These are phyloP conservation scores for Paracamarosporium sp. DNA, from an alignment of 2,329 filamentous ascomycete genomes.

Conservation along the genomic window DNA sequence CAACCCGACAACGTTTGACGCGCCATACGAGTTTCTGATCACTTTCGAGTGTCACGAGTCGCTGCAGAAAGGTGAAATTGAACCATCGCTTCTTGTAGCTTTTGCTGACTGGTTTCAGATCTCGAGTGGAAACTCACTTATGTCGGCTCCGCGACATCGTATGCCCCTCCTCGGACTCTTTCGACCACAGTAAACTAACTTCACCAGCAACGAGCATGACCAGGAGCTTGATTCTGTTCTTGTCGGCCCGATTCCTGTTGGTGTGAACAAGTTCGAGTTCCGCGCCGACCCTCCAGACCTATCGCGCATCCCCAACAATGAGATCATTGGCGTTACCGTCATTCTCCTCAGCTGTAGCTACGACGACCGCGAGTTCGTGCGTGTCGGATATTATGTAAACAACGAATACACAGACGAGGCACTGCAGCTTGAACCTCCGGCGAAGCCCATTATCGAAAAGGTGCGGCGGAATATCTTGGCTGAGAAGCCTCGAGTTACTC, in stretches of 20 bases:
- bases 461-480: conserved; percentile 91
- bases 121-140: conserved; percentile 99
- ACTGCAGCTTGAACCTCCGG: conserved; percentile 84
- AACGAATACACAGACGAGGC: conserved; percentile 97
- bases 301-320: conserved; percentile 87
- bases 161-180: conserved; percentile 38
- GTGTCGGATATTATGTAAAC: conserved; percentile 99
- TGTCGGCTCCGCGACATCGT: conserved; percentile 97
- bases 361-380: conserved; percentile 94
- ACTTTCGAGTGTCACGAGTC: conserved; percentile 97
- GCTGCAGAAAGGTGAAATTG: conserved; percentile 79
- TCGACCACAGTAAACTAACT: conserved; percentile 14
- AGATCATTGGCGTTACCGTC: conserved; percentile 96
- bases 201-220: conserved; percentile 84
- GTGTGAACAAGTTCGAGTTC: conserved; percentile 98
- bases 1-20: conserved; percentile 93
- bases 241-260: conserved; percentile 95
- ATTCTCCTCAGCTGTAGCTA: conserved; percentile 96
- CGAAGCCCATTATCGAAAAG: conserved; percentile 91
- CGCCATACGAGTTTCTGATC: conserved; percentile 96
- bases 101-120: conserved; percentile 63
- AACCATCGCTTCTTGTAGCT: not conserved
- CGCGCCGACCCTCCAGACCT: conserved; percentile 93
- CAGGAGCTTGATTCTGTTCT: conserved; percentile 97
- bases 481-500: conserved; percentile 95